Base-by-base conservation (phyloP, 768 basidiomycete genomes). In the Pleurotus tuoliensis region DNA sequence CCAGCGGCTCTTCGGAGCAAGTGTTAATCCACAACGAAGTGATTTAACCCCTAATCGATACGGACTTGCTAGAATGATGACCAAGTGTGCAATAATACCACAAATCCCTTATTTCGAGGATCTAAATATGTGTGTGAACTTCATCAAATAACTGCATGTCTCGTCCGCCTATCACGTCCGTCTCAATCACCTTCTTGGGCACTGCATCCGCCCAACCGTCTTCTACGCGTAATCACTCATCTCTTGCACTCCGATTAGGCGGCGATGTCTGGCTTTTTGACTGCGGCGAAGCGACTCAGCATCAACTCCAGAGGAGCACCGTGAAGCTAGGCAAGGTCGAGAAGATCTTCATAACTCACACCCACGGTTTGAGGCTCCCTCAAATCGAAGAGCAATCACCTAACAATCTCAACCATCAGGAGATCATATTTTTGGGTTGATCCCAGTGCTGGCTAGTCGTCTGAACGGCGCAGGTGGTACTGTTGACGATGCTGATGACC, bases 261-360 rank as follows among this genome's bases (percentile, higher is more conserved):
- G 76, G 82, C 15, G 83, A 88, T 73, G 82, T 90, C 55, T 92
- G 90, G 90, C 67, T 92, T 5, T 92, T 92, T 62, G 90, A 92
- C 65, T 92, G 90, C 67, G 90, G 90, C 18, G 90, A 92, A 69
- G 89, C 84, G 12, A 92, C 90, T 2, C 90, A 92, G 63, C 82
- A 87, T 63, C 90, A 84, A 62, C 62, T 92, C 3, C 88, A 91
- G 68, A 82, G 79, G 66, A 88, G 87, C 59, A 61, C 55, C 1
- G 76, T 94, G n/a, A 88, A 83, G 69, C 87, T 91, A 84, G 86
- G 90, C 27, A 86, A 69, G 64, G 86, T 94, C 47, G 78, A 81
- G 58, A 92, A 92, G 68, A 82, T 95, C 24, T 93, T 94, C 67
- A 84, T 94, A 58, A 94, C 93, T 1, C 93, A 95, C 71, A 88